Base-by-base conservation (phyloP, 2,329 filamentous ascomycete species). In the Talaromyces pinophilus region DNA sequence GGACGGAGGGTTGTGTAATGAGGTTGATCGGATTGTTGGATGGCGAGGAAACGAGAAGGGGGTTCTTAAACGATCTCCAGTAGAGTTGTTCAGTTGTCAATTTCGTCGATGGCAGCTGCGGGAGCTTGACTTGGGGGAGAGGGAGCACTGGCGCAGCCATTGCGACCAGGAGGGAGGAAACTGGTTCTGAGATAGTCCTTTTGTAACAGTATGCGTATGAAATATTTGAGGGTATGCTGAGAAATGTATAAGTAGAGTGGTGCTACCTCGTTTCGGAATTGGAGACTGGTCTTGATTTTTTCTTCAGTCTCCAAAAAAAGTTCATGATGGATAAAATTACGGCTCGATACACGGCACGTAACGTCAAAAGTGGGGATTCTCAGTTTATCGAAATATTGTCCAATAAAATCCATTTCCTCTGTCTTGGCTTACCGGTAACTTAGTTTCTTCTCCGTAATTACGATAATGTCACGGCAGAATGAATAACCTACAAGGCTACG, bases 41-140 rank as follows among this genome's bases (percentile, higher is more conserved):
- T 70, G 93, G 93, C 69, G 94, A 96, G 55, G 95, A 92, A 69
- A 98, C 89, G 68, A 94, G 88, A 66, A 96, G 88, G 71, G 93
- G 92, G 72, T 93, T 95, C 81, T 92, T 93, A 84, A 99, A 99
- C 13, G 91, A 90, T 76, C 90, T 91, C 96, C 96, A 99, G 84
- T 98, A 98, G 71, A 90, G 87, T 81, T 98, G 93, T 82, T 99
- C 95, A 38, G 93, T 90, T 5, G 94, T 97, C 59, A 94, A 82
- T 59, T 74, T 75, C 63, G 92, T 90, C 48, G 90, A 89, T 66
- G 93, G 93, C 61, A 92, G 92, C 69, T 91, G 86, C 66, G 94
- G 89, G 75, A 96, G 86, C 84, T 92, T 96, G 75, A 96, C 83
- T 78, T 90, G 90, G 78, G 89, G 88, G 71, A 96, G 83, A 68